These are phyloP conservation scores for Blastocystis sp. DNA, from an alignment of 352 stramenopile genomes.

Conservation along the genomic window DNA sequence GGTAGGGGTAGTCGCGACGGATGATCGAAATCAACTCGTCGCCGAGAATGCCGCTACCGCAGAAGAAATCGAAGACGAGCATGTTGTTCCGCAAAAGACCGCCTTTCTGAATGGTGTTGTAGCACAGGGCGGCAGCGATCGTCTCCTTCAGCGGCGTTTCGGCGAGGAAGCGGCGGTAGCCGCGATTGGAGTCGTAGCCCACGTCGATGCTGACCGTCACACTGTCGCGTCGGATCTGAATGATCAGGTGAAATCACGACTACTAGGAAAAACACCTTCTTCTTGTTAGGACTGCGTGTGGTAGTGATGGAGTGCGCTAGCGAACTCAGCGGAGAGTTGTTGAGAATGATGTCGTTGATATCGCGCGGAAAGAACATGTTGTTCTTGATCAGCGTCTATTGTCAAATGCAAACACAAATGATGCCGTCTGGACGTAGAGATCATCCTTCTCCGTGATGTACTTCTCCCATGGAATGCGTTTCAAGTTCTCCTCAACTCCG, in stretches of 20 bases:
- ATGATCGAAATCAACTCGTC: conserved; percentile 1
- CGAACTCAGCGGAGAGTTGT: not conserved
- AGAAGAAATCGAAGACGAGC: conserved; percentile 51
- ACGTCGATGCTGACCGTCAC: conserved; percentile 24
- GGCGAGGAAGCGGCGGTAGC: conserved; percentile 9
- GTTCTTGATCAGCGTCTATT: conserved; percentile 30
- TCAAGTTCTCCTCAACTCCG: not conserved
- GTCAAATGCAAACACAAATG: not conserved
- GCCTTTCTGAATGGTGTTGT: not conserved
- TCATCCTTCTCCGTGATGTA: conserved; percentile 31
- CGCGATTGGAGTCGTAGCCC: conserved; percentile 14
- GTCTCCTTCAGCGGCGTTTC: conserved; percentile 45
- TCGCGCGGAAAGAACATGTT: conserved; percentile 53
- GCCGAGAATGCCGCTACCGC: not conserved
- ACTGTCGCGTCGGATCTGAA: conserved; percentile 41
- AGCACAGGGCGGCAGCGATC: conserved; percentile 41
- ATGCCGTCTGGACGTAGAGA: not conserved
- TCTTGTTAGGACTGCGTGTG: not conserved
- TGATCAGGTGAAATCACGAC: not conserved
- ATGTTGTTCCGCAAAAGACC: conserved; percentile 17
- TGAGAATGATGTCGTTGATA: conserved; percentile 25
- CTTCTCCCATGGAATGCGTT: conserved; percentile 34
- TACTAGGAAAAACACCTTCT: conserved; percentile 44
- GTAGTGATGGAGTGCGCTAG: not conserved
- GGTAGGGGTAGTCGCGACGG: conserved; percentile 13